Evolutionary conservation across 257 asterid species (phyloP).

Genomic region (Petunia axillaris): DNA sequence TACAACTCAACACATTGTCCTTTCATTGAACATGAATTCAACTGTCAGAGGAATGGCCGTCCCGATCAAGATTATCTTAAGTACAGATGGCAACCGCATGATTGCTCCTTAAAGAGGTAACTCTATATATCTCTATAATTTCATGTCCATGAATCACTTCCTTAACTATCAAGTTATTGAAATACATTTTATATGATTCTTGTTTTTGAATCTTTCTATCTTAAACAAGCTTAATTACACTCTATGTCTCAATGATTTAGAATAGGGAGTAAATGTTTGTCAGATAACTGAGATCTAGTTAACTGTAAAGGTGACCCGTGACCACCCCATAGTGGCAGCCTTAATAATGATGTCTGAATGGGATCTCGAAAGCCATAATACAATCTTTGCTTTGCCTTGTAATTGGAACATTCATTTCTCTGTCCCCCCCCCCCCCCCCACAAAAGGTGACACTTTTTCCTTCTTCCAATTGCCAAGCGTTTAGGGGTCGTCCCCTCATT

Average conservation of each 20-base stretch:
- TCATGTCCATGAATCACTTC: not conserved
- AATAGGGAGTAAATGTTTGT: not conserved
- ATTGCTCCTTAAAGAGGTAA: conserved; percentile 62
- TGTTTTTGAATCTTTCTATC: not conserved
- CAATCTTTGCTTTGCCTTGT: not conserved
- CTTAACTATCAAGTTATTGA: not conserved
- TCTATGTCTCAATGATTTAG: not conserved
- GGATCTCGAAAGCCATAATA: not conserved
- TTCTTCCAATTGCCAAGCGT: too few relatives aligned
- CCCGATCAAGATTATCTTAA: conserved; percentile 56
- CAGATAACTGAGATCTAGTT: not conserved
- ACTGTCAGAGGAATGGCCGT: conserved; percentile 77
- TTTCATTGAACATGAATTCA: conserved; percentile 76
- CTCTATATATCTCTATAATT: not conserved
- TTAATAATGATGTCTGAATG: conserved; percentile 11
- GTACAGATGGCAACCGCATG: conserved; percentile 77
- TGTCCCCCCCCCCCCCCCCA: too few relatives aligned
- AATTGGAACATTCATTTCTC: not conserved
- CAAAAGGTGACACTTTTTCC: too few relatives aligned
- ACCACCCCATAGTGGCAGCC: not conserved
- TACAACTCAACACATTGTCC: conserved; percentile 67
- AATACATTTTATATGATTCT: not conserved
- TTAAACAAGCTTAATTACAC: not conserved
- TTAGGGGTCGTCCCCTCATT: too few relatives aligned
- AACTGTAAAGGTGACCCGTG: not conserved